phyloP scores from a whole-genome alignment of 495 filamentous ascomycete species.

The Parachaetomium inaequale region DNA sequence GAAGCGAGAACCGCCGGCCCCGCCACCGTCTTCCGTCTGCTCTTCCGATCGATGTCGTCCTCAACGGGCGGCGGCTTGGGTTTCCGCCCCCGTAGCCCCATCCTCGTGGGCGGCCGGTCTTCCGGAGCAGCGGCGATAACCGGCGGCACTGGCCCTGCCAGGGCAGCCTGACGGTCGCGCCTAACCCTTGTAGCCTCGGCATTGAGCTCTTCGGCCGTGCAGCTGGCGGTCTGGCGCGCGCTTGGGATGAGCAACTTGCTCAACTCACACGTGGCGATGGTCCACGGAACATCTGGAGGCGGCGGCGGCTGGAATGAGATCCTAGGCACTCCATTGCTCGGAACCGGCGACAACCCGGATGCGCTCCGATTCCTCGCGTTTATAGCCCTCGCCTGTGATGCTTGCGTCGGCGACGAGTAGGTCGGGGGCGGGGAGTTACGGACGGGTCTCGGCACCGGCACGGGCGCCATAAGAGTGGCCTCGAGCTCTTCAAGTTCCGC shows the following conservation, averaged over 20 bases:
- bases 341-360: constrained; percentile 34
- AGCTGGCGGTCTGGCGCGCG: constrained; percentile 67
- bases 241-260: constrained; percentile 77
- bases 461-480: constrained; percentile 51
- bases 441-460: constrained; percentile 50
- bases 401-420: constrained; percentile 71
- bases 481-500: constrained; percentile 60
- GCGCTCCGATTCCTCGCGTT: constrained; percentile 52
- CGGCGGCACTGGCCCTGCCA: constrained; percentile 33
- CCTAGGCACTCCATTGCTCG: constrained; percentile 29
- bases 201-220: constrained; percentile 68
- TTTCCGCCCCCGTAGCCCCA: constrained; percentile 72
- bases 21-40: constrained; percentile 64
- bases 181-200: constrained; percentile 58
- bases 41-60: constrained; percentile 51
- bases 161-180: constrained; percentile 57
- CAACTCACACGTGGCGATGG: constrained; percentile 72
- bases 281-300: constrained; percentile 78
- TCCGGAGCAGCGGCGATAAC: constrained; percentile 32
- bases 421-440: constrained; percentile 55
- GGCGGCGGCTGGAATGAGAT: constrained; percentile 50
- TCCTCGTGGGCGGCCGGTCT: constrained; percentile 52
- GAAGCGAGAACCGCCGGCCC: constrained; percentile 46
- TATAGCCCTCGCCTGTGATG: constrained; percentile 71
- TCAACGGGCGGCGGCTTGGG: constrained; percentile 44